Base-by-base conservation (phyloP, 768 basidiomycete genomes). In the Lentinula guzmanii region DNA sequence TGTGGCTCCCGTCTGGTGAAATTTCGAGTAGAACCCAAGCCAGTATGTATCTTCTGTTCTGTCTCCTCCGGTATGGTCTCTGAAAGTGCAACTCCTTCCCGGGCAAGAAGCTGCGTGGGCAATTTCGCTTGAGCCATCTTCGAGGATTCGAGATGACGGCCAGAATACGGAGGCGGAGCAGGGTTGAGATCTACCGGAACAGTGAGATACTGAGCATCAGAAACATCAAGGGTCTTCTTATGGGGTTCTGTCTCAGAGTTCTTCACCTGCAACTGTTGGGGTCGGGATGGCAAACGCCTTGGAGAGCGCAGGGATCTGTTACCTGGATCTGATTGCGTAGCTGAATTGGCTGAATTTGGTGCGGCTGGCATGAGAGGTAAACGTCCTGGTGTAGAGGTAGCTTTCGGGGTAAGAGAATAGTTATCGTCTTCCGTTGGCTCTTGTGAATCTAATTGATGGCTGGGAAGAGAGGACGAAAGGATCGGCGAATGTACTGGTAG, bases 151-250 rank as follows among this genome's bases (percentile, higher is more conserved):
- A 35, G 3, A 16, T 16, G 45, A 48, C 43, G 58, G 13, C 58
- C 58, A 34, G 45, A 48, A 48, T 59, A 59, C 33, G 58, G 58
- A 59, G 58, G 58, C 34, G 58, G 58, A n/a, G 43, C 58, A 13
- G 31, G 4, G 21, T 37, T 50, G 13, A 59, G 15, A 21, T 59
- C 58, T 48, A 4, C 43, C 33, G 58, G 16, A 37, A 59, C 33
- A 48, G 48, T 51, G 43, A 51, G 45, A 59, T 59, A 59, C 35
- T 59, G 58, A 3, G 33, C 46, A 8, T 18, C 46, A 35, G 45
- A 0, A n/a, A n/a, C n/a, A 8, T 59, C 46, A 31, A 21, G n/a
- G 5, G 18, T 34, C 21, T 39, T 46, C 13, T 58, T 52, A 2
- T 4, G 33, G n/a, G 13, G 3, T 37, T 59, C 37, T 28, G 15